Percentiles rank a stretch among this genome's conserved stretches.
These are phyloP conservation scores for Moelleriella libera DNA, from an alignment of 2,329 filamentous ascomycete genomes.

Conservation along the genomic window DNA sequence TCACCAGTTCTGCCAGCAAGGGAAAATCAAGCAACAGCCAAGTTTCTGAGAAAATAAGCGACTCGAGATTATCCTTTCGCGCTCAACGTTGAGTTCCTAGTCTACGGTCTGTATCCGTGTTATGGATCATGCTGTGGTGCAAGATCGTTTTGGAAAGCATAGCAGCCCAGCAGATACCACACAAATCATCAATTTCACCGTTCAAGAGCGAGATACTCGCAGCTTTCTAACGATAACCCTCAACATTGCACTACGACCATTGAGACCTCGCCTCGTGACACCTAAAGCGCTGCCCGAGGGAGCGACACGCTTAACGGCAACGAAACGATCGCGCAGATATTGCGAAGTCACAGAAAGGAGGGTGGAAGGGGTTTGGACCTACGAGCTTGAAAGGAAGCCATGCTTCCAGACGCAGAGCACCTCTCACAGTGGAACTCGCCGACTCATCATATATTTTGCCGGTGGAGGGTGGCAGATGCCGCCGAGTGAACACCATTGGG, in stretches of 20 bases:
- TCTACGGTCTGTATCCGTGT: too few species aligned
- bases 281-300: neutral
- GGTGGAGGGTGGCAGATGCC: constrained; percentile 42
- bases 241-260: neutral
- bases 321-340: neutral
- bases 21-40: too few species aligned
- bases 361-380: constrained; percentile 12
- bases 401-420: neutral
- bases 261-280: neutral
- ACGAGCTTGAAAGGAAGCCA: constrained; percentile 7
- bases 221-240: neutral
- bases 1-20: too few species aligned
- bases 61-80: too few species aligned
- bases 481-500: constrained; percentile 36
- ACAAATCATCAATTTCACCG: neutral
- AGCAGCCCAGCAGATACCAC: too few species aligned
- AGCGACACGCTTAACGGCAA: neutral
- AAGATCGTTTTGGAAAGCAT: too few species aligned
- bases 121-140: too few species aligned
- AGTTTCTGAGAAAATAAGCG: too few species aligned
- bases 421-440: constrained; percentile 5
- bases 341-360: constrained; percentile 1
- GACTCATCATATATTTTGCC: constrained; percentile 35
- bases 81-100: too few species aligned
- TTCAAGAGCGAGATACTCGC: neutral